phyloP scores from a whole-genome alignment of 805 yeast species.

The Scheffersomyces coipomensis region DNA sequence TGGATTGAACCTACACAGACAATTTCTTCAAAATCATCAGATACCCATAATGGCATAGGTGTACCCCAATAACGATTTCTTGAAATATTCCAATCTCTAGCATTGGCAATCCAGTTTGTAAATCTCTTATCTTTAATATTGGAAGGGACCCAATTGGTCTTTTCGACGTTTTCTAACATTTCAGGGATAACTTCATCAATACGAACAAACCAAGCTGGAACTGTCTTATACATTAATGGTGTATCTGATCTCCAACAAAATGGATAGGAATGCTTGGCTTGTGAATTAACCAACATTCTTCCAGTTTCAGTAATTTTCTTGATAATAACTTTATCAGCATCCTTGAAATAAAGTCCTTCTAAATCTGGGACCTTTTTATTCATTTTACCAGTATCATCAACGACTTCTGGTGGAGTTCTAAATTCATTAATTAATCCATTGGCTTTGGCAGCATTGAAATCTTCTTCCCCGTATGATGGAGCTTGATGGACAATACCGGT shows the following conservation, averaged over 20 bases:
- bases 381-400: slow-evolving; percentile 89
- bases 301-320: slow-evolving; percentile 79
- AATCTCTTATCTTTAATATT: slow-evolving; percentile 92
- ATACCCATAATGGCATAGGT: slow-evolving; percentile 96
- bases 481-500: slow-evolving; percentile 99
- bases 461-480: slow-evolving; percentile 99
- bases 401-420: slow-evolving; percentile 83
- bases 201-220: slow-evolving; percentile 98
- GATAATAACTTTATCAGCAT: slow-evolving; percentile 90
- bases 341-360: slow-evolving; percentile 87
- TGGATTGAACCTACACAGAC: slow-evolving; percentile 91
- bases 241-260: slow-evolving; percentile 99
- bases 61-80: slow-evolving; percentile 99
- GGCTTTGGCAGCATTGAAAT: slow-evolving; percentile 77
- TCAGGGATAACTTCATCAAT: slow-evolving; percentile 84
- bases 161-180: slow-evolving; percentile 80
- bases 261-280: slow-evolving; percentile 94
- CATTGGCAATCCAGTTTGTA: slow-evolving; percentile 96
- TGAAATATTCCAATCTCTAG: slow-evolving; percentile 98
- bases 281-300: slow-evolving; percentile 69
- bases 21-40: slow-evolving; percentile 88
- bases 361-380: slow-evolving; percentile 72
- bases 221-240: slow-evolving; percentile 92
- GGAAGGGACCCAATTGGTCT: slow-evolving; percentile 93
- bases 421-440: slow-evolving; percentile 74